A percentile compares a stretch with the other conserved stretches of the same genome.
These are phyloP conservation scores for Claviceps paspali DNA, from an alignment of 2,329 filamentous ascomycete species.

Conservation along the genomic window DNA sequence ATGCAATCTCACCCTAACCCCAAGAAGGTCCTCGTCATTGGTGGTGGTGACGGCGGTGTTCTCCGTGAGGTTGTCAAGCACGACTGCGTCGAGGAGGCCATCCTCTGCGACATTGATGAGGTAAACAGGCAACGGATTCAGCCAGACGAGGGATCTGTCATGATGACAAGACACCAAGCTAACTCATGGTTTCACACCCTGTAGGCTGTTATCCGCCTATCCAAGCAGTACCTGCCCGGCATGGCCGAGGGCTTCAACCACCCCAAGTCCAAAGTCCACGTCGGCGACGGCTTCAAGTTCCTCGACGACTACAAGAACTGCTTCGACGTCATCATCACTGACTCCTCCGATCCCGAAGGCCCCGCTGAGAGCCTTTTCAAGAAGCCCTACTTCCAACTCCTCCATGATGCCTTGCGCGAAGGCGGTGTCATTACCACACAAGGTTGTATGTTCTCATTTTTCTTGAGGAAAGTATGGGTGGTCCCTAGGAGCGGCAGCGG, in stretches of 20 bases:
- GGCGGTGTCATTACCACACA: conserved; percentile 98
- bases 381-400: conserved; percentile 95
- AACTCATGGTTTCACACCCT: too few relatives aligned
- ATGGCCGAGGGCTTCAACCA: conserved; percentile 92
- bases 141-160: too few relatives aligned
- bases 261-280: conserved; percentile 81
- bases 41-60: conserved; percentile 92
- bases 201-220: conserved; percentile 96
- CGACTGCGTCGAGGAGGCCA: conserved; percentile 87
- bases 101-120: conserved; percentile 97
- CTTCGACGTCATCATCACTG: conserved; percentile 99
- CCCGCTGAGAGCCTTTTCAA: conserved; percentile 94
- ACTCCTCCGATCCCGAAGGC: conserved; percentile 93
- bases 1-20: conserved; percentile 98
- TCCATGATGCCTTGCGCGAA: conserved; percentile 76
- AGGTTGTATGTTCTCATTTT: conserved; percentile 93
- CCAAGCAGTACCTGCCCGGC: conserved; percentile 90
- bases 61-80: conserved; percentile 99
- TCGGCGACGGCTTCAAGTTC: conserved; percentile 98
- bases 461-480: conserved; percentile 24
- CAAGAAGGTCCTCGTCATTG: conserved; percentile 96
- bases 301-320: conserved; percentile 89
- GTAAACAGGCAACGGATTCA: too few relatives aligned
- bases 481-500: conserved; percentile 19
- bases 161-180: too few relatives aligned